A percentile compares a stretch with the other conserved stretches of the same genome.
phyloP scores from a whole-genome alignment of 139 green algal species.

The Mychonastes homosphaera region DNA sequence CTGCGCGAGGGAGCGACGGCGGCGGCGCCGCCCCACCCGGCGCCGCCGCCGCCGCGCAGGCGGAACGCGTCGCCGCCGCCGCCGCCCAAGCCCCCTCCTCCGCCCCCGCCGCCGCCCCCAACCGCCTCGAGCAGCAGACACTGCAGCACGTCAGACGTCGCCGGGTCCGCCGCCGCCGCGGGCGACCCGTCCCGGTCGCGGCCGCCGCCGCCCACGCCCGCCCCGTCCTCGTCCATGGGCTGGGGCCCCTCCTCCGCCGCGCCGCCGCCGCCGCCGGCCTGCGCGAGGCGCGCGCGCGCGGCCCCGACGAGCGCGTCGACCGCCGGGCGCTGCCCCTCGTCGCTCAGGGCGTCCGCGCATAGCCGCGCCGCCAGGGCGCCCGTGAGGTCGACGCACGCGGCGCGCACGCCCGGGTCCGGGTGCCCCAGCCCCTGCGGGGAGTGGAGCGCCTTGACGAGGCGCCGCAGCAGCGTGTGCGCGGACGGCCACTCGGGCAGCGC shows the following conservation, averaged over 20 bases:
- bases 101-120: not conserved
- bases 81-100: not conserved
- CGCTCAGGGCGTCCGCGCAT: constrained; percentile 8
- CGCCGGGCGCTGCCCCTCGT: too few relatives aligned
- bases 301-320: too few relatives aligned
- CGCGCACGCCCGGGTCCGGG: constrained; percentile 35
- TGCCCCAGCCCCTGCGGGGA: constrained; percentile 20
- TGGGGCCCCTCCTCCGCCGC: constrained; percentile 7
- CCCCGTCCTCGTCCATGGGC: constrained; percentile 5
- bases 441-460: constrained; percentile 34
- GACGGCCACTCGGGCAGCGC: constrained; percentile 58
- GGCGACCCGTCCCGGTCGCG: not conserved
- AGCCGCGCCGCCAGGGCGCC: constrained; percentile 35
- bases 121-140: constrained; percentile 41
- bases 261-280: too few relatives aligned
- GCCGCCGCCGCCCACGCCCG: not conserved
- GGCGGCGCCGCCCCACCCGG: too few relatives aligned
- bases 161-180: not conserved
- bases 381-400: constrained; percentile 48
- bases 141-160: constrained; percentile 17
- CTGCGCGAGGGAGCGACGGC: too few relatives aligned
- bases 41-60: too few relatives aligned
- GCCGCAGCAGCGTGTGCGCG: constrained; percentile 48
- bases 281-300: too few relatives aligned
- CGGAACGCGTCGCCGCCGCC: too few relatives aligned